A percentile compares a stretch with the other conserved stretches of the same genome.
These are phyloP conservation scores for Eucalyptus curtisii DNA, from an alignment of 345 rosid genomes.

Conservation along the genomic window DNA sequence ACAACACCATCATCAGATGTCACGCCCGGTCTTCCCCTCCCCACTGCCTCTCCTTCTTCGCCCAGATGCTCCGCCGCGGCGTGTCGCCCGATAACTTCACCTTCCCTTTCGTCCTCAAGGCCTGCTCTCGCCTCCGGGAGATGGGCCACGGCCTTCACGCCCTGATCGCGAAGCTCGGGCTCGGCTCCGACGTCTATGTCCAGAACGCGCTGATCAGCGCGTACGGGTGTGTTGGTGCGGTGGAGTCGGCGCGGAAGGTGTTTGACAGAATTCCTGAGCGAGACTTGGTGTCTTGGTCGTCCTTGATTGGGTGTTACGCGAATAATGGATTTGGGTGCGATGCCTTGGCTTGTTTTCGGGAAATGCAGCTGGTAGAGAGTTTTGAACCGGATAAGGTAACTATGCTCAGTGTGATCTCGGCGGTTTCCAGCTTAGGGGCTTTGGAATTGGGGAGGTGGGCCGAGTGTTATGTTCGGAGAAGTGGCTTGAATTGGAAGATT, in stretches of 20 bases:
- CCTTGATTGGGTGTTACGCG: constrained; percentile 17
- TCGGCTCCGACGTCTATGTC: constrained; percentile 12
- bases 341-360: constrained; percentile 25
- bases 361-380: constrained; percentile 18
- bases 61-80: constrained; percentile 18
- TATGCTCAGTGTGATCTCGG: constrained; percentile 30
- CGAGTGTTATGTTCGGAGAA: constrained; percentile 11
- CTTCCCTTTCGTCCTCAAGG: constrained; percentile 49
- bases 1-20: constrained; percentile 30
- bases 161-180: constrained; percentile 21
- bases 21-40: constrained; percentile 22
- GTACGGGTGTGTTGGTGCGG: constrained; percentile 9
- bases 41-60: constrained; percentile 19
- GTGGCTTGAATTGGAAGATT: constrained; percentile 6
- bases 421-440: constrained; percentile 23
- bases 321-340: constrained; percentile 25
- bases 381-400: constrained; percentile 22
- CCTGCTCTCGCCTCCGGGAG: constrained; percentile 18
- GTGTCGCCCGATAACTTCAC: constrained; percentile 34
- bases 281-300: constrained; percentile 42
- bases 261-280: constrained; percentile 25
- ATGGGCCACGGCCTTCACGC: constrained; percentile 16
- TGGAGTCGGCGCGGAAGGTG: constrained; percentile 12
- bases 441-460: constrained; percentile 41
- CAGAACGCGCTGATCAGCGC: constrained; percentile 23